phyloP scores from a whole-genome alignment of 805 yeast species.

The Teunomyces gatunensis region DNA sequence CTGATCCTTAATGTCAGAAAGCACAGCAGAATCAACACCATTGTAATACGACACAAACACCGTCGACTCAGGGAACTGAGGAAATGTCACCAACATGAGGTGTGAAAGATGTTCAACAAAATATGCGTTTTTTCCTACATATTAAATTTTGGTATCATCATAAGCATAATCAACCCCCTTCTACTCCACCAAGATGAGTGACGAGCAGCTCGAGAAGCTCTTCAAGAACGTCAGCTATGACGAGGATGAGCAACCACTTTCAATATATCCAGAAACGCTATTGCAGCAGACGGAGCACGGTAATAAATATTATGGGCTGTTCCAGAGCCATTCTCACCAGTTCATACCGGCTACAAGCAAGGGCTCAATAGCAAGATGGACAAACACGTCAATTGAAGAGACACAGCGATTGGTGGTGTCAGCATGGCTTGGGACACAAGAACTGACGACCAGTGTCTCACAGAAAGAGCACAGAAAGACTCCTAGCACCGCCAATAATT shows the following conservation, averaged over 20 bases:
- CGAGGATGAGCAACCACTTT: not conserved
- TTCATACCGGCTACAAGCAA: constrained; percentile 18
- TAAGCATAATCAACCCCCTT: not conserved
- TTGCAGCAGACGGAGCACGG: constrained; percentile 30
- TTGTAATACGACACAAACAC: constrained; percentile 45
- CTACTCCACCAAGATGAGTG: not conserved
- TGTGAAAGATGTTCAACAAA: not conserved
- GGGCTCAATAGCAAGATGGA: constrained; percentile 28
- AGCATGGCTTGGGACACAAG: constrained; percentile 20
- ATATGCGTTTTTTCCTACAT: not conserved
- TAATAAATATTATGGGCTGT: constrained; percentile 28
- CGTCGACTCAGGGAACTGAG: constrained; percentile 44
- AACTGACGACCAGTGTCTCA: not conserved
- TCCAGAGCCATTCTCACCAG: constrained; percentile 36
- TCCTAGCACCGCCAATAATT: constrained; percentile 24
- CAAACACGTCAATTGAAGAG: constrained; percentile 22
- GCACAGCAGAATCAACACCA: constrained; percentile 38
- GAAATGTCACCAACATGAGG: constrained; percentile 23
- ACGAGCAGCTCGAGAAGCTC: constrained; percentile 1
- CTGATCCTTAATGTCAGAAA: constrained; percentile 42
- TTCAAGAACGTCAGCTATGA: not conserved
- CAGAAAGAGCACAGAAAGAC: constrained; percentile 7
- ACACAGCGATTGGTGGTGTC: constrained; percentile 19
- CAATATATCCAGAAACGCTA: constrained; percentile 31
- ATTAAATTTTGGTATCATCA: not conserved